Evolutionary conservation across 1,139 yeast genomes (phyloP).

Genomic region (Saccharomyces hybrid): DNA sequence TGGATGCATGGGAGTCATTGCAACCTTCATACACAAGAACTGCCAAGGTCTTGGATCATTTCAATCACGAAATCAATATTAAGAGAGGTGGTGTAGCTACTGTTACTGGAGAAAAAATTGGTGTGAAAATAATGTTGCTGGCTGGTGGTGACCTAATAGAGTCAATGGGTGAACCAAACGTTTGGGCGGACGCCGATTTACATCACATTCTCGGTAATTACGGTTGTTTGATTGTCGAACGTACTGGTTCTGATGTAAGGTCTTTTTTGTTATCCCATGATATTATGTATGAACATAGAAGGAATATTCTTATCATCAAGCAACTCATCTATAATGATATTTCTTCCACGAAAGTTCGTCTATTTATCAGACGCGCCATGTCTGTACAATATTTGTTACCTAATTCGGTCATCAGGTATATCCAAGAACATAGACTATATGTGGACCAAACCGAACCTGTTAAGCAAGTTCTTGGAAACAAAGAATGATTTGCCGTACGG

Average conservation of each 20-base stretch:
- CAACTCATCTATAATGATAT: conserved; percentile 95
- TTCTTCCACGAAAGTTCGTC: conserved; percentile 86
- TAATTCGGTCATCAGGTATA: conserved; percentile 87
- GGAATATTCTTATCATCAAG: conserved; percentile 88
- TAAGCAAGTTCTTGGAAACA: conserved; percentile 68
- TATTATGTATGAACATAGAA: conserved; percentile 92
- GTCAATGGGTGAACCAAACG: conserved; percentile 99
- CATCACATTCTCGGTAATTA: conserved; percentile 93
- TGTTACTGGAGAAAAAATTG: conserved; percentile 65
- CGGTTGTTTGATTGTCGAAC: conserved; percentile 92
- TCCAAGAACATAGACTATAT: conserved; percentile 84
- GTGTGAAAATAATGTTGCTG: conserved; percentile 88
- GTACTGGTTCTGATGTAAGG: conserved; percentile 95
- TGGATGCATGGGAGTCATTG: conserved; percentile 97
- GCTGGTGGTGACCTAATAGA: conserved; percentile 98
- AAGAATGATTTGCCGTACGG: conserved; percentile 14
- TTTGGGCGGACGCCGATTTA: conserved; percentile 94
- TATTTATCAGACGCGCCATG: conserved; percentile 91
- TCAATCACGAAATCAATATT: conserved; percentile 88
- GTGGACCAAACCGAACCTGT: conserved; percentile 87
- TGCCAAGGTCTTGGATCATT: conserved; percentile 91
- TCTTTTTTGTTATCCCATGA: conserved; percentile 87
- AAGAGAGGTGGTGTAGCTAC: conserved; percentile 73
- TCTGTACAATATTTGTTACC: conserved; percentile 92
- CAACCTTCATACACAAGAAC: conserved; percentile 91